Percentiles rank a stretch among this genome's conserved stretches.
Evolutionary conservation across 176 grass and related monocot species (phyloP).

Genomic region (Oryza longistaminata): DNA sequence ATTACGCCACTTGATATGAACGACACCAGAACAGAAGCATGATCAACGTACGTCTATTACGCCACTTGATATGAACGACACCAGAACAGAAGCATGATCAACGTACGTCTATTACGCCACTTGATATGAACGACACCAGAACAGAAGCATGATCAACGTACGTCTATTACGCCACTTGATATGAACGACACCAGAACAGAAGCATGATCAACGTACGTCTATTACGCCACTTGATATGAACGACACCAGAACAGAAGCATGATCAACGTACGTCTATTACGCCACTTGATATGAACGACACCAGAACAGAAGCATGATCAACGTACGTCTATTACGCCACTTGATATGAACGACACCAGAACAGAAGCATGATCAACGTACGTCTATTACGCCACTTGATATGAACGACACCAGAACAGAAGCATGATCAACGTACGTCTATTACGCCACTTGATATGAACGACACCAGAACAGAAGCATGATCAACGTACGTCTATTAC

Average conservation of each 20-base stretch:
- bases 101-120: not conserved
- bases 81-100: not conserved
- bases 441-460: not conserved
- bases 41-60: not conserved
- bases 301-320: not conserved
- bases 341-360: not conserved
- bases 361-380: not conserved
- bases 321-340: not conserved
- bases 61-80: not conserved
- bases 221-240: not conserved
- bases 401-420: not conserved
- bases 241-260: not conserved
- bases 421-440: not conserved
- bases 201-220: not conserved
- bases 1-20: not conserved
- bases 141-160: not conserved
- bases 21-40: not conserved
- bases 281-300: not conserved
- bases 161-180: not conserved
- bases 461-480: not conserved
- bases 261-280: not conserved
- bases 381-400: not conserved
- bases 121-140: not conserved
- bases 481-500: not conserved
- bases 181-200: not conserved